Base-by-base conservation (phyloP, 768 basidiomycete genomes). In the Termitomyces sp. region DNA sequence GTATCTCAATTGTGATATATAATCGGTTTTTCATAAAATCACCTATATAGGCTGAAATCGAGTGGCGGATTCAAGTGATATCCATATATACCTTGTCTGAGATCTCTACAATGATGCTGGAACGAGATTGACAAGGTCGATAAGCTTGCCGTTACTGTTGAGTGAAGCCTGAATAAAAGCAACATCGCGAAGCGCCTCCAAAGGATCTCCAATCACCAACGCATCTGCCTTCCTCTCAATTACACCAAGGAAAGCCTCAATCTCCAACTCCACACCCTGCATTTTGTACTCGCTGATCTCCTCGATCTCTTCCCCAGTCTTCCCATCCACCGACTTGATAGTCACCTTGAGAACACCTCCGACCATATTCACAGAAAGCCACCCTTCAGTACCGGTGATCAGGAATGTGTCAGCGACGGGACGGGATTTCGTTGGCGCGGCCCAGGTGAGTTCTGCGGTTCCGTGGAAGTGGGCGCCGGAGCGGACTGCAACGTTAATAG, bases 101-200 rank as follows among this genome's bases (percentile, higher is more conserved):
- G 5, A 42, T 24, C 16, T 16, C 13, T 47, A 48, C 36, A 41
- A 16, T 16, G 22, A 47, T 27, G 48, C 55, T 18, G 55, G 46
- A 27, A 56, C 55, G 9, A 56, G 27, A 39, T 31, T 46, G 20
- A 41, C 29, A 7, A 56, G 46, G 16, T 56, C 55, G n/a, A 56
- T 44, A 16, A 56, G 46, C 10, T 24, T 44, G 9, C 55, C 55
- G 26, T 47, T 47, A 27, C 54, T 55, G 43, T 32, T 20, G n/a
- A 48, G 47, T 20, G 47, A 82, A 27, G 88, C 91, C 72, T 95
- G 78, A 58, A 95, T 87, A 64, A 92, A 75, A 27, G 87, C 89
- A 29, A 94, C 84, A 67, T 94, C 92, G 60, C 73, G 73, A 60
- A 95, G 69, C 31, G 90, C 84, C 18, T 74, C 81, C 36, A 76